Conservation (phyloP, 73 alveolate species). For the Diophrys sp. region DNA sequence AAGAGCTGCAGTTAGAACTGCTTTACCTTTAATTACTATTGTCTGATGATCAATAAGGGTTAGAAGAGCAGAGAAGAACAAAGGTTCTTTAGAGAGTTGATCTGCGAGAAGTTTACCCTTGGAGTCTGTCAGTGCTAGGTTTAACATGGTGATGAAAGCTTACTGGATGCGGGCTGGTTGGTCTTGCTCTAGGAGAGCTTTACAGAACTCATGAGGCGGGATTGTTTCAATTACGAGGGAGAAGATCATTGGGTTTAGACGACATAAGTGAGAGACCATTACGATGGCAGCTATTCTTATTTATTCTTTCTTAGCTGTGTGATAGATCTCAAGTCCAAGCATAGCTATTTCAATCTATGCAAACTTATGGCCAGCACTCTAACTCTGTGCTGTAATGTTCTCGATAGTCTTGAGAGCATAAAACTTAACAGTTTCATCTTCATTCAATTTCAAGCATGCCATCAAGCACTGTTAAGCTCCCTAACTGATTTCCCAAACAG, state of each 20-base stretch:
- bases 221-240: conserved; percentile 57
- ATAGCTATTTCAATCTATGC: conserved; percentile 69
- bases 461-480: conserved; percentile 66
- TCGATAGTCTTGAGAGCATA: conserved; percentile 96
- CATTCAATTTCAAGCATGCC: conserved; percentile 64
- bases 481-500: conserved; percentile 85
- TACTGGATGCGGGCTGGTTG: conserved; percentile 68
- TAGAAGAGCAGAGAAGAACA: conserved; percentile 48
- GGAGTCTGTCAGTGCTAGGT: conserved; percentile 50
- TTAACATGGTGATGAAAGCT: conserved; percentile 74
- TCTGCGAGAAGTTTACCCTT: conserved; percentile 50
- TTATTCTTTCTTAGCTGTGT: conserved; percentile 58
- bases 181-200: conserved; percentile 64
- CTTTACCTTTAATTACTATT: conserved; percentile 81
- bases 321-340: conserved; percentile 37
- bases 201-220: conserved; percentile 50
- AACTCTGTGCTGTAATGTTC: conserved; percentile 82
- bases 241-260: conserved; percentile 53
- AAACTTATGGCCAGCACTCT: conserved; percentile 72
- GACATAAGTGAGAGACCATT: conserved; percentile 69
- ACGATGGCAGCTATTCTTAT: conserved; percentile 68
- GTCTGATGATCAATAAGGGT: conserved; percentile 66
- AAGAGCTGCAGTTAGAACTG: conserved; percentile 59
- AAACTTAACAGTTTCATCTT: conserved; percentile 91
- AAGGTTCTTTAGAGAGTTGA: conserved; percentile 42